Conservation (phyloP, 2,329 filamentous ascomycete species). For the Curvularia lunata region DNA sequence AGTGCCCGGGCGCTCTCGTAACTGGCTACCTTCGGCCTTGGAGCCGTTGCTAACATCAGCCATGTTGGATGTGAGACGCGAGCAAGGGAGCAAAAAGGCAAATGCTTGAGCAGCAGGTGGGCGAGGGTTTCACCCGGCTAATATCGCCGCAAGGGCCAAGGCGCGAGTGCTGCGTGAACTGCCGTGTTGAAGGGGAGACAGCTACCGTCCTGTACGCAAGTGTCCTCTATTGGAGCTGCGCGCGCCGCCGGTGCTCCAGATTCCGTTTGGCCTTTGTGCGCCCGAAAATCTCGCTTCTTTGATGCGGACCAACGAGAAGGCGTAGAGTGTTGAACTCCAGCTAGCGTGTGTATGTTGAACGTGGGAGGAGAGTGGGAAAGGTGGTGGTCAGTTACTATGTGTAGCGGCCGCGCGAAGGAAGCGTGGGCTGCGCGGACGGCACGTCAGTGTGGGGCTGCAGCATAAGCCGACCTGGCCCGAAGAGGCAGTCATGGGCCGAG, state of each 20-base stretch:
- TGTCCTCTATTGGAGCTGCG: conserved; percentile 3
- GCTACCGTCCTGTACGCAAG: background rate
- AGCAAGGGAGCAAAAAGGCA: conserved; percentile 25
- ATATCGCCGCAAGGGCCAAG: conserved; percentile 30
- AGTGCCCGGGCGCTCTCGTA: conserved; percentile 39
- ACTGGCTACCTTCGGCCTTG: conserved; percentile 38
- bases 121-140: conserved; percentile 24
- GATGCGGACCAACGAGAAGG: conserved; percentile 7
- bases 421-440: conserved; percentile 12
- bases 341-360: conserved; percentile 34
- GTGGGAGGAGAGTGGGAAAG: conserved; percentile 16
- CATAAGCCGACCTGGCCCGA: conserved; percentile 9
- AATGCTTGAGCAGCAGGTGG: conserved; percentile 9
- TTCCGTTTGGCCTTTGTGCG: conserved; percentile 2
- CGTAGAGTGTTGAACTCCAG: conserved; percentile 48
- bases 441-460: conserved; percentile 17
- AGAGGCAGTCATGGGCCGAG: conserved; percentile 11
- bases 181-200: conserved; percentile 28
- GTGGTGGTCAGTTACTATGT: conserved; percentile 11
- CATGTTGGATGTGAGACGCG: conserved; percentile 30
- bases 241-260: conserved; percentile 1
- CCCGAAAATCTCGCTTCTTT: conserved; percentile 5
- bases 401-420: conserved; percentile 11
- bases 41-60: conserved; percentile 28
- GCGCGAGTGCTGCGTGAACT: conserved; percentile 24